These are phyloP conservation scores for Hypomyces rosellus DNA, from an alignment of 2,329 filamentous ascomycete genomes.

Conservation along the genomic window DNA sequence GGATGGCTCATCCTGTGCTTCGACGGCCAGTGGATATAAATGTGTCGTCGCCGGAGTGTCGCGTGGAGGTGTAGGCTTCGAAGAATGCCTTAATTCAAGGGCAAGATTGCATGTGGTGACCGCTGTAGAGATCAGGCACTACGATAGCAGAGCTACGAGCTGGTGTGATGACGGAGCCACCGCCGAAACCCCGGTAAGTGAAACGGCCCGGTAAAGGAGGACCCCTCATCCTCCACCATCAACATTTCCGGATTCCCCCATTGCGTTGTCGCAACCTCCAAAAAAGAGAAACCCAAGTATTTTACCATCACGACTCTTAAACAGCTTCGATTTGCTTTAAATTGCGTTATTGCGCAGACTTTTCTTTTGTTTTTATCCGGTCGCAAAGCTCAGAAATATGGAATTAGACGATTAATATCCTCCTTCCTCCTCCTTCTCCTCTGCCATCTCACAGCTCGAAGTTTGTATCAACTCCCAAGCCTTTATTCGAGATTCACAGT, in stretches of 20 bases:
- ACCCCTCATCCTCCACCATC: background rate
- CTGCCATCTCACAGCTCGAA: too few relatives aligned
- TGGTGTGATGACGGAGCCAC: constrained; percentile 7
- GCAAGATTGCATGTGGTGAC: background rate
- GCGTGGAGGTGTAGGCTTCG: background rate
- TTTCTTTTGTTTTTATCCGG: too few relatives aligned
- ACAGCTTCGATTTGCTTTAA: too few relatives aligned
- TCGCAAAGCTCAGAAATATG: too few relatives aligned
- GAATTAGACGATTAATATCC: too few relatives aligned
- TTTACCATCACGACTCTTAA: too few relatives aligned
- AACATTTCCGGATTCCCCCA: background rate
- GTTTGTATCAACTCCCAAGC: too few relatives aligned
- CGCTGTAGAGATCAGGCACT: background rate
- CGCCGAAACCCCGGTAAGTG: constrained; percentile 3
- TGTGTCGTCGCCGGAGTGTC: background rate
- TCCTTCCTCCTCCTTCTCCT: too few relatives aligned
- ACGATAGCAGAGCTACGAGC: background rate
- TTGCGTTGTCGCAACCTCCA: background rate
- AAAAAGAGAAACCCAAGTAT: background rate
- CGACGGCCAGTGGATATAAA: background rate
- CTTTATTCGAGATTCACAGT: background rate
- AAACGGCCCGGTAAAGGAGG: background rate
- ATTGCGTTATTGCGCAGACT: too few relatives aligned
- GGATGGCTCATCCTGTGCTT: constrained; percentile 8
- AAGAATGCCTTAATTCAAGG: background rate